phyloP scores from a whole-genome alignment of 2,329 filamentous ascomycete genomes.

The Diaporthe vexans region DNA sequence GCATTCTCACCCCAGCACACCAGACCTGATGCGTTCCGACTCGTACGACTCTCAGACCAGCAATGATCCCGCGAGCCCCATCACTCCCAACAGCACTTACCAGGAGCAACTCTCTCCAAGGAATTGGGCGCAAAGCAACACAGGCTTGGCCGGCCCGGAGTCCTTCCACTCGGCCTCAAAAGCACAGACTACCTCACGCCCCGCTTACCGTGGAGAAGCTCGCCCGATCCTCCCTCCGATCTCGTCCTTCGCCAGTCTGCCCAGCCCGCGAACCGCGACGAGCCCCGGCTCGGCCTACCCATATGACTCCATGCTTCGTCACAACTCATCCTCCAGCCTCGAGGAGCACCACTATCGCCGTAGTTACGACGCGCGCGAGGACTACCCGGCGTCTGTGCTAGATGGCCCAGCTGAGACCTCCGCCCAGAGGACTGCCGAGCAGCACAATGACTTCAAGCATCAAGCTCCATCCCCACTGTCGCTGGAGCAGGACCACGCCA shows the following conservation, averaged over 20 bases:
- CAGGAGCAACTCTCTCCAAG: conserved; percentile 29
- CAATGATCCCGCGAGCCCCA: conserved; percentile 67
- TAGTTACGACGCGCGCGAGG: conserved; percentile 26
- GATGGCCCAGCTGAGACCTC: conserved; percentile 4
- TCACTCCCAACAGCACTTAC: conserved; percentile 66
- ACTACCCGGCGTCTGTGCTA: conserved; percentile 21
- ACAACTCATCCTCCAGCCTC: conserved; percentile 25
- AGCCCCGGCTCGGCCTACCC: conserved; percentile 31
- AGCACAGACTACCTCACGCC: conserved; percentile 51
- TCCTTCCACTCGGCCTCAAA: conserved; percentile 54
- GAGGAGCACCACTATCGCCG: conserved; percentile 36
- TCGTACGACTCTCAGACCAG: conserved; percentile 74
- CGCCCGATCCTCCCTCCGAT: conserved; percentile 38
- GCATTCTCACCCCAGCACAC: conserved; percentile 64
- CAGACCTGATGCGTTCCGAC: conserved; percentile 71
- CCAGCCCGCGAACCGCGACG: conserved; percentile 31
- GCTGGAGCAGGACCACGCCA: neutral
- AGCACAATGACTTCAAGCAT: conserved; percentile 18
- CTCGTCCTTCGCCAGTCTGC: conserved; percentile 35
- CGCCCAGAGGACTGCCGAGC: conserved; percentile 13
- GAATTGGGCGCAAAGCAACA: neutral
- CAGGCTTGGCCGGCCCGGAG: conserved; percentile 47
- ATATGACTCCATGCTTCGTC: conserved; percentile 29
- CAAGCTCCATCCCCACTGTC: conserved; percentile 17
- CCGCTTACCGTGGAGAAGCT: conserved; percentile 43